Percentiles rank a stretch among this genome's conserved stretches.
These are phyloP conservation scores for Fomitopsis pulvina DNA, from an alignment of 768 basidiomycete genomes.

Conservation along the genomic window DNA sequence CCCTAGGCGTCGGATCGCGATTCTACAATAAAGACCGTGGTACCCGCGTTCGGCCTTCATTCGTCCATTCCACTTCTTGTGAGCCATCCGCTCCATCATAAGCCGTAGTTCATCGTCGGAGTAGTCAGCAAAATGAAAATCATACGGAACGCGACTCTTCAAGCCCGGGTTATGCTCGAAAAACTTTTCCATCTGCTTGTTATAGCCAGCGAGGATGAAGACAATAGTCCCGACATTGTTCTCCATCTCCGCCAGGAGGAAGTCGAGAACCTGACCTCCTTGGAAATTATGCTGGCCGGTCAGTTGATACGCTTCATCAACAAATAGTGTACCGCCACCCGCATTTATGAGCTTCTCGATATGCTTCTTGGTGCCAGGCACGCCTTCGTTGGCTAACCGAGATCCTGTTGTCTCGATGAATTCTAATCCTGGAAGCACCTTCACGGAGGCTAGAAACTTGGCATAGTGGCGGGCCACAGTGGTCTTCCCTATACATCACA, in stretches of 20 bases:
- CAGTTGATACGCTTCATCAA: conserved; percentile 71
- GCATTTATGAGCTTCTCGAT: conserved; percentile 38
- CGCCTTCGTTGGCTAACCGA: conserved; percentile 49
- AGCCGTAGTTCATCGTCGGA: conserved; percentile 45
- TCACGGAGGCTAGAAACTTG: conserved; percentile 49
- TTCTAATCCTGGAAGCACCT: conserved; percentile 42
- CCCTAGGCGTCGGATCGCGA: conserved; percentile 55
- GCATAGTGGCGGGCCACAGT: conserved; percentile 62
- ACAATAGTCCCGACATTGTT: conserved; percentile 57
- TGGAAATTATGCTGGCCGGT: conserved; percentile 36
- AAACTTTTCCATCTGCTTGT: conserved; percentile 68
- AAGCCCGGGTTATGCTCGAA: conserved; percentile 73
- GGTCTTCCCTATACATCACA: conserved; percentile 47
- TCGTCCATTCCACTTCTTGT: conserved; percentile 37
- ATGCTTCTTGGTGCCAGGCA: conserved; percentile 42
- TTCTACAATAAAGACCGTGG: conserved; percentile 46
- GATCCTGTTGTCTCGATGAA: conserved; percentile 65
- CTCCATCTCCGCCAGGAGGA: conserved; percentile 70
- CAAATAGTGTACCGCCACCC: conserved; percentile 61
- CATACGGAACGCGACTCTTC: conserved; percentile 59
- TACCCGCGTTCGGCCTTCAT: conserved; percentile 51
- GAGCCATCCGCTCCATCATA: conserved; percentile 46
- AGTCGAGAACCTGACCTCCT: conserved; percentile 59
- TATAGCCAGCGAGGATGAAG: conserved; percentile 68
- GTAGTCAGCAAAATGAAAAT: conserved; percentile 56